Conservation (phyloP, 1,284 basidiomycete genomes). For the Trichosporon sp. region DNA sequence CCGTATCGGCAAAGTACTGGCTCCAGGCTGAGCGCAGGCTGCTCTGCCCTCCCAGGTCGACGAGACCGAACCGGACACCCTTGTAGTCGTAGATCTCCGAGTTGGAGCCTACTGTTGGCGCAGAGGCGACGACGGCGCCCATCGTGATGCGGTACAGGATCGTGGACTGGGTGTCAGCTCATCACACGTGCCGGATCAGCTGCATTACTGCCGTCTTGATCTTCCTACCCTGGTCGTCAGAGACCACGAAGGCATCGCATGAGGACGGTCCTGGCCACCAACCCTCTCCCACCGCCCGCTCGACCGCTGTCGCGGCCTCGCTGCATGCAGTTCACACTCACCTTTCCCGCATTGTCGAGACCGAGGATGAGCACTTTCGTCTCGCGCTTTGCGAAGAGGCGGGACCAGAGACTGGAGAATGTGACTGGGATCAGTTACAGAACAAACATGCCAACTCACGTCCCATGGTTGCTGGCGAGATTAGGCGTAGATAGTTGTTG, state of each 20-base stretch:
- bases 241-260: no score
- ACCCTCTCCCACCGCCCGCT: no score
- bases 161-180: constrained; percentile 47
- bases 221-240: no score
- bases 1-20: constrained; percentile 57
- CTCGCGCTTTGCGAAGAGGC: constrained; percentile 59
- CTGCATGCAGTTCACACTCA: constrained; percentile 25
- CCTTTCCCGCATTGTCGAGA: constrained; percentile 61
- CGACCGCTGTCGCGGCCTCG: background rate
- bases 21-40: constrained; percentile 56
- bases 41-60: constrained; percentile 60
- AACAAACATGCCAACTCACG: constrained; percentile 29
- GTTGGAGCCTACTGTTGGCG: constrained; percentile 60
- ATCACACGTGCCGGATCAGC: no score
- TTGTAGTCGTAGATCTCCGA: constrained; percentile 60
- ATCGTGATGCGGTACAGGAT: constrained; percentile 61
- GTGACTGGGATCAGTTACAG: constrained; percentile 42
- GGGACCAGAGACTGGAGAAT: constrained; percentile 57
- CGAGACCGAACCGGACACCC: constrained; percentile 59
- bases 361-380: constrained; percentile 59
- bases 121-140: constrained; percentile 60
- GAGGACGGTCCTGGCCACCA: no score
- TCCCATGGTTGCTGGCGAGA: constrained; percentile 33
- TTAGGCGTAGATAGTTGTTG: background rate
- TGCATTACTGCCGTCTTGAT: no score